Percentiles rank a stretch among this genome's conserved stretches.
These are phyloP conservation scores for Nemania bipapillata DNA, from an alignment of 2,329 filamentous ascomycete genomes.

Conservation along the genomic window DNA sequence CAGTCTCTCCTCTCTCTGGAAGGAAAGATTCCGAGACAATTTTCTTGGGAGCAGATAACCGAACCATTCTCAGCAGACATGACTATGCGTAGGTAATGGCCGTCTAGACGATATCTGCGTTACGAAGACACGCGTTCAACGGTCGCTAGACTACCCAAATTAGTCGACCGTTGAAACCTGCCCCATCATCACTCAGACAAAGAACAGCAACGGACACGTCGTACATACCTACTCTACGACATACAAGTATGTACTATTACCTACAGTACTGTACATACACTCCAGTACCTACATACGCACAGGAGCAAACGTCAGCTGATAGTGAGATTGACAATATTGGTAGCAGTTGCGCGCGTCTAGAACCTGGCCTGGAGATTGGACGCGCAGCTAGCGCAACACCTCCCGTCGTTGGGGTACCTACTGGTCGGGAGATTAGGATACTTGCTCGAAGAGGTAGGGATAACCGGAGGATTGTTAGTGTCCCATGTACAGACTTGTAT, in stretches of 20 bases:
- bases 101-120: slow-evolving; percentile 23
- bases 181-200: slow-evolving; percentile 9
- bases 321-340: slow-evolving; percentile 19
- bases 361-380: slow-evolving; percentile 20
- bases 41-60: slow-evolving; percentile 26
- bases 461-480: slow-evolving; percentile 31
- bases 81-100: not conserved
- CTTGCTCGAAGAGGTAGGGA: slow-evolving; percentile 27
- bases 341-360: slow-evolving; percentile 37
- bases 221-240: not conserved
- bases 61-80: slow-evolving; percentile 24
- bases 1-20: slow-evolving; percentile 3
- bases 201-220: slow-evolving; percentile 11
- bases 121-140: slow-evolving; percentile 33
- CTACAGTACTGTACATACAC: no score
- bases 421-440: slow-evolving; percentile 12
- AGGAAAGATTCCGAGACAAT: slow-evolving; percentile 28
- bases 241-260: not conserved
- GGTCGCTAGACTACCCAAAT: slow-evolving; percentile 25
- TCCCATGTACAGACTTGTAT: not conserved
- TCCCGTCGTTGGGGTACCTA: slow-evolving; percentile 13
- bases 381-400: slow-evolving; percentile 38
- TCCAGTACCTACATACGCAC: not conserved
- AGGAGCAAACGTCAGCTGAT: slow-evolving; percentile 5
- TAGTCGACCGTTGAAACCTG: slow-evolving; percentile 30